Evolutionary conservation across 2,329 filamentous ascomycete species (phyloP), one percentile per base, ranked within the genome.

Genomic region (Raffaelea albimanens): DNA sequence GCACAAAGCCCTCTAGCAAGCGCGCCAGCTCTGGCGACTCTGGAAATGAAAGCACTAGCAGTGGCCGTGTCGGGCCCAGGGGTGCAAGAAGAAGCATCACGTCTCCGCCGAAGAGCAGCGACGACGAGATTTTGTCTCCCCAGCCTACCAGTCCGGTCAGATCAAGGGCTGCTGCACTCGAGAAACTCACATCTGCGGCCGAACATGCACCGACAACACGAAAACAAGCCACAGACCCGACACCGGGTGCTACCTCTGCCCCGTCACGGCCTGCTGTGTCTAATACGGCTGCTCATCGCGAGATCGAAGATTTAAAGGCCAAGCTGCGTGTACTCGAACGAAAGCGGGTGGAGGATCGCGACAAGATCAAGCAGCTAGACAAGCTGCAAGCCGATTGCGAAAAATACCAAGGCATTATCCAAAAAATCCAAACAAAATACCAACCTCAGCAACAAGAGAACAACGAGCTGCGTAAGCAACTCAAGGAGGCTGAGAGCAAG

Each of bases 401-500:
- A 58, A 84, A 83, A 54, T 89, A 85, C 53, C 86, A 95, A 61
- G 73, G 67, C 5, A 88, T 97, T 53, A 90, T 96, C 43, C 85
- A 95, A 59, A 96, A 94, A 58, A 69, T 98, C 42, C 88, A 96
- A 61, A 74, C 80, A 36, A 97, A 96, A 64, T 89, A 88, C 53
- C 87, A 94, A 59, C 80, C 86, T 0, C 84, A 91, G 49, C 84
- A 90, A 53, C 79, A 86, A 56, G 91, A 97, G 59, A 81, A 87
- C 51, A 69, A 70, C 1, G 84, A 91, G 16, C 66, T 95, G 22
- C 83, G 85, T 53, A 87, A 85, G 59, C 75, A 85, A 57, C 63
- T 94, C 40, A 89, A 88, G 58, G 86, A 94, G 56, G 78, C 83
- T 0, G 82, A 93, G 59, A 65, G 73, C 19, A 78, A 77, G 43